Conservation (phyloP, 2,329 filamentous ascomycete genomes). For the Acrodontium crateriforme region DNA sequence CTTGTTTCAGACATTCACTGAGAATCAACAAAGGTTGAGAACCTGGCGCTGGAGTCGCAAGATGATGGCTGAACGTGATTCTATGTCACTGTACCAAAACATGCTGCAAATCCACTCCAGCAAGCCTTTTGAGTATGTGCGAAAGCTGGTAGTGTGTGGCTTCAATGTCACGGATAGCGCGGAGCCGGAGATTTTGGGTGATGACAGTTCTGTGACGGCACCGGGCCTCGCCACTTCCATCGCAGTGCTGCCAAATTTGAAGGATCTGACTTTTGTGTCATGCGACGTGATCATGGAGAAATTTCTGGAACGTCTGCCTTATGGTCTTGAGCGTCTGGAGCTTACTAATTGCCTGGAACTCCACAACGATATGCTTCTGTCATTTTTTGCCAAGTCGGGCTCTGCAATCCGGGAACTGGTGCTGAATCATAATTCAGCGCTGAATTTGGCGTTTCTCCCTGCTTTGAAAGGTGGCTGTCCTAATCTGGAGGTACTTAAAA, state of each 20-base stretch:
- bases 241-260: slow-evolving; percentile 48
- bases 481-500: slow-evolving; percentile 51
- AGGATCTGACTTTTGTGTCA: slow-evolving; percentile 57
- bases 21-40: slow-evolving; percentile 31
- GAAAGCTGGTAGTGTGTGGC: slow-evolving; percentile 42
- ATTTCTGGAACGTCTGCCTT: slow-evolving; percentile 56
- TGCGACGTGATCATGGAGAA: slow-evolving; percentile 57
- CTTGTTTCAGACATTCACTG: slow-evolving; percentile 51
- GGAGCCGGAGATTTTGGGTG: slow-evolving; percentile 7
- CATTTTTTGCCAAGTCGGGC: slow-evolving; percentile 56
- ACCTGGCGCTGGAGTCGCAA: slow-evolving; percentile 41
- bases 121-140: slow-evolving; percentile 39
- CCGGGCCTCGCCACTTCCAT: slow-evolving; percentile 32
- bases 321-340: slow-evolving; percentile 51
- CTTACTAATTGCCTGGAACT: slow-evolving; percentile 70
- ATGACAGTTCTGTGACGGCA: slow-evolving; percentile 19
- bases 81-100: slow-evolving; percentile 9
- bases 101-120: slow-evolving; percentile 24
- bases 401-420: slow-evolving; percentile 51
- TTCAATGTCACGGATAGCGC: slow-evolving; percentile 18
- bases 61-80: slow-evolving; percentile 17
- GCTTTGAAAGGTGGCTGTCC: slow-evolving; percentile 55
- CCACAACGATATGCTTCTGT: slow-evolving; percentile 48
- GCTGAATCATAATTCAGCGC: slow-evolving; percentile 64
- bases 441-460: slow-evolving; percentile 62